Conservation (phyloP, 2,329 filamentous ascomycete species). For the Penicillium sp. region DNA sequence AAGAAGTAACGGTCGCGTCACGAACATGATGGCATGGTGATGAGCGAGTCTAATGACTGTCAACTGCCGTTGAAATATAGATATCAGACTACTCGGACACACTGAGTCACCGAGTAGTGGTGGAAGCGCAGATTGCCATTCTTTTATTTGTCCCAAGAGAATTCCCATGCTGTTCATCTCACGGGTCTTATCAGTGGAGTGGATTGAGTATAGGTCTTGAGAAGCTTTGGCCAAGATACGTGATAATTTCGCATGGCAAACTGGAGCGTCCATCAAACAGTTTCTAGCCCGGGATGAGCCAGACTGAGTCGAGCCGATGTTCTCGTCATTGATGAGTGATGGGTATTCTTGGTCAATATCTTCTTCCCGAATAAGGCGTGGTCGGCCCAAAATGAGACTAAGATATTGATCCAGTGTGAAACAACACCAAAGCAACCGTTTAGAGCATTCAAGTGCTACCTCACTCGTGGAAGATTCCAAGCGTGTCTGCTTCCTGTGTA, state of each 20-base stretch:
- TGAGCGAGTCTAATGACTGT: slow-evolving; percentile 23
- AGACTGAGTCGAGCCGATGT: not conserved
- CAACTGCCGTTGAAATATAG: slow-evolving; percentile 21
- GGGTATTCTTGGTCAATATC: slow-evolving; percentile 24
- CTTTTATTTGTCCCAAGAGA: slow-evolving; percentile 10
- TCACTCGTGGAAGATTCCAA: not conserved
- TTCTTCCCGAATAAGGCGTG: slow-evolving; percentile 37
- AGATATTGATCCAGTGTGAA: slow-evolving; percentile 44
- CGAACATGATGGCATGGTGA: slow-evolving; percentile 23
- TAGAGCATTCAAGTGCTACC: slow-evolving; percentile 31
- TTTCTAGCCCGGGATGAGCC: slow-evolving; percentile 9
- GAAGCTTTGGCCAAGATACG: slow-evolving; percentile 20
- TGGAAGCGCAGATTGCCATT: slow-evolving; percentile 6
- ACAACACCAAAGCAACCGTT: slow-evolving; percentile 40
- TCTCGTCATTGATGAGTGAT: slow-evolving; percentile 8
- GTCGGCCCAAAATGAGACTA: slow-evolving; percentile 40
- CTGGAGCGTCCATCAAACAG: slow-evolving; percentile 25
- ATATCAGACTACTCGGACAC: slow-evolving; percentile 18
- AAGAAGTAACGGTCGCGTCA: slow-evolving; percentile 17
- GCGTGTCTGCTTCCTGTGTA: slow-evolving; percentile 30
- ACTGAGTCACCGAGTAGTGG: slow-evolving; percentile 1
- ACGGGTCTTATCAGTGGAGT: slow-evolving; percentile 8
- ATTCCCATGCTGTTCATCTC: slow-evolving; percentile 3
- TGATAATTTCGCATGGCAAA: slow-evolving; percentile 21
- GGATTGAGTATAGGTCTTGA: slow-evolving; percentile 22